Evolutionary conservation across 805 yeast species (phyloP), one percentile per base, ranked within the genome.

Genomic region (Candida xyloterini): DNA sequence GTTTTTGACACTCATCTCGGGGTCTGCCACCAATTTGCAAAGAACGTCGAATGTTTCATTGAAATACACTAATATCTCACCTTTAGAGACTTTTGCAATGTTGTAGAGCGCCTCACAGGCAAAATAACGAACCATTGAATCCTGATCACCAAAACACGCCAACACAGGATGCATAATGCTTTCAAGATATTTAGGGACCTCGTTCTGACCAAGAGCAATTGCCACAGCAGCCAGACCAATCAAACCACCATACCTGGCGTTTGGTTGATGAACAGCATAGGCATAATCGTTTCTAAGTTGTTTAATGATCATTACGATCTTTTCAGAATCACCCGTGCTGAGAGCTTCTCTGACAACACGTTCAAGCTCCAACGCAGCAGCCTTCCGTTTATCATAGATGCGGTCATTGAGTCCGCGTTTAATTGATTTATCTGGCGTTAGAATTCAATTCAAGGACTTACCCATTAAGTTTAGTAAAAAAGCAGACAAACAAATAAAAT

Each of bases 171-270:
- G 93, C 47, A 93, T 78, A 42, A 93, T 89, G 38, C 80, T 85
- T 43, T 87, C 93, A 34, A 93, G 63, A 54, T 87, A 91, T 41
- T 69, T 68, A 0, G 96, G 93, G 25, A 93, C 87, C 33, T 90
- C 91, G 50, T 78, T 78, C 28, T 75, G 73, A 2, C 98, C 97
- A 22, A 93, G 65, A 0, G 98, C 98, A 40, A 93, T 90, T 0
- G 96, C 89, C 4, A 89, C 93, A 10, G 96, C 95, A 5, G 98
- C 99, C 14, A 93, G 67, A 0, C 98, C 98, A 50, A 95, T 91
- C 29, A 91, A 71, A 0, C 98, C 97, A 13, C 99, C 99, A 70
- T 89, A 90, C 52, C 96, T 76, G 5, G 95, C 87, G 71, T 84
- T 73, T 36, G 96, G 79, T 64, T 86, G 81, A 68, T 90, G 85